Conservation (phyloP, 1,284 basidiomycete genomes). For the Laetiporus sulphureus region DNA sequence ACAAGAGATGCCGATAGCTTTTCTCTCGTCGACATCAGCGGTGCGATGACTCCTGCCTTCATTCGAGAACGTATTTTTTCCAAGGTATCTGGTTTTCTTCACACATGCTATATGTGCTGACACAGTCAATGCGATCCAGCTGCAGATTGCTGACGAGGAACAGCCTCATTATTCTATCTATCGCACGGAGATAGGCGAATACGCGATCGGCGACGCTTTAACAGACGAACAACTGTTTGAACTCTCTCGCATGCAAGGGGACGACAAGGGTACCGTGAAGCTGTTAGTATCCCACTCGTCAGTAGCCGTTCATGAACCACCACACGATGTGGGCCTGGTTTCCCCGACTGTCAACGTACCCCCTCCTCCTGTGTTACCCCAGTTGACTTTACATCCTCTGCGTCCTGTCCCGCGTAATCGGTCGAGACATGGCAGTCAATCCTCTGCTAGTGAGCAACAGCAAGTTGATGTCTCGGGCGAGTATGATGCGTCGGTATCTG, state of each 20-base stretch:
- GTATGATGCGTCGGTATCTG: slow-evolving; percentile 61
- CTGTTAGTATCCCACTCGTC: slow-evolving; percentile 68
- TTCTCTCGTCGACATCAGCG: slow-evolving; percentile 72
- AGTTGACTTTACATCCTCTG: slow-evolving; percentile 33
- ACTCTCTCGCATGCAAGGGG: slow-evolving; percentile 68
- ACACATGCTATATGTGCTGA: too few species aligned
- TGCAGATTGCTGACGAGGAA: slow-evolving; percentile 82
- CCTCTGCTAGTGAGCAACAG: slow-evolving; percentile 58
- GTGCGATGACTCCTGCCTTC: slow-evolving; percentile 59
- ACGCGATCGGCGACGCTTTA: slow-evolving; percentile 66
- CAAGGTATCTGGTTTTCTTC: too few species aligned
- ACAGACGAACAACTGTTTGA: slow-evolving; percentile 62
- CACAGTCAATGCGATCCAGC: slow-evolving; percentile 37
- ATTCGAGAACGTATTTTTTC: slow-evolving; percentile 83
- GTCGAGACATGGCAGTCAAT: slow-evolving; percentile 61
- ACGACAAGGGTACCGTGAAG: slow-evolving; percentile 72
- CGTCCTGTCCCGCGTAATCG: slow-evolving; percentile 40
- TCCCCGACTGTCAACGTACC: slow-evolving; percentile 42
- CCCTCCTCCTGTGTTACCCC: slow-evolving; percentile 46
- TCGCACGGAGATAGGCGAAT: slow-evolving; percentile 77
- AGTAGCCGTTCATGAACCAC: slow-evolving; percentile 49
- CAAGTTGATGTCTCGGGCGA: slow-evolving; percentile 44
- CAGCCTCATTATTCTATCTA: slow-evolving; percentile 74
- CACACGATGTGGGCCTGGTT: slow-evolving; percentile 27
- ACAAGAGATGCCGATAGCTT: slow-evolving; percentile 81